Conservation (phyloP, 768 basidiomycete genomes). For the Gloeopeniophorella convolvens region DNA sequence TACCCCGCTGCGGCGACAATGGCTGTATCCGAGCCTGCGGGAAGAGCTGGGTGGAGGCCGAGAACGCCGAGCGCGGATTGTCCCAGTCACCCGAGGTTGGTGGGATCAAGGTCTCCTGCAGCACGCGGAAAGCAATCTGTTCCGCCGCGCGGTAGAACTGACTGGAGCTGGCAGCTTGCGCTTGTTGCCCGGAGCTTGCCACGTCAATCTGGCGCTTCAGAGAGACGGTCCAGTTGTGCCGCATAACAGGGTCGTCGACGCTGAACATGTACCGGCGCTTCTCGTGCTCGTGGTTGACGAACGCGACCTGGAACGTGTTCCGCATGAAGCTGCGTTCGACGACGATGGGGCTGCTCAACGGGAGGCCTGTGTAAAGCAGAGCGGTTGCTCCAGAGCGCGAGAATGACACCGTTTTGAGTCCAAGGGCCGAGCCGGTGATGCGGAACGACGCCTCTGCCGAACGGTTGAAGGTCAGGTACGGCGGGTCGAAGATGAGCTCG, state of each 20-base stretch:
- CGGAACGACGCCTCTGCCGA: slow-evolving; percentile 84
- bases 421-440: slow-evolving; percentile 80
- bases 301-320: slow-evolving; percentile 92
- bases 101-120: slow-evolving; percentile 77
- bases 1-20: slow-evolving; percentile 24
- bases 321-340: slow-evolving; percentile 95
- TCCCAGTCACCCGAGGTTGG: slow-evolving; percentile 17
- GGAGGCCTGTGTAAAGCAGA: slow-evolving; percentile 72
- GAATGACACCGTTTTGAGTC: slow-evolving; percentile 77
- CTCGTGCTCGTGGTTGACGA: slow-evolving; percentile 54
- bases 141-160: slow-evolving; percentile 62
- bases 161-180: slow-evolving; percentile 26
- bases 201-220: slow-evolving; percentile 61
- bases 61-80: slow-evolving; percentile 18
- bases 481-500: slow-evolving; percentile 84
- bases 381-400: slow-evolving; percentile 81
- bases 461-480: slow-evolving; percentile 70
- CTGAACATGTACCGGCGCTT: slow-evolving; percentile 95
- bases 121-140: slow-evolving; percentile 69
- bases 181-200: slow-evolving; percentile 29
- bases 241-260: slow-evolving; percentile 70
- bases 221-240: slow-evolving; percentile 66
- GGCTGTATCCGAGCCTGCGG: slow-evolving; percentile 21
- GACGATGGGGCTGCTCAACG: slow-evolving; percentile 66
- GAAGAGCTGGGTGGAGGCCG: slow-evolving; percentile 34